A percentile compares a stretch with the other conserved stretches of the same genome.
These are phyloP conservation scores for Imleria badia DNA, from an alignment of 768 basidiomycete genomes.

Conservation along the genomic window DNA sequence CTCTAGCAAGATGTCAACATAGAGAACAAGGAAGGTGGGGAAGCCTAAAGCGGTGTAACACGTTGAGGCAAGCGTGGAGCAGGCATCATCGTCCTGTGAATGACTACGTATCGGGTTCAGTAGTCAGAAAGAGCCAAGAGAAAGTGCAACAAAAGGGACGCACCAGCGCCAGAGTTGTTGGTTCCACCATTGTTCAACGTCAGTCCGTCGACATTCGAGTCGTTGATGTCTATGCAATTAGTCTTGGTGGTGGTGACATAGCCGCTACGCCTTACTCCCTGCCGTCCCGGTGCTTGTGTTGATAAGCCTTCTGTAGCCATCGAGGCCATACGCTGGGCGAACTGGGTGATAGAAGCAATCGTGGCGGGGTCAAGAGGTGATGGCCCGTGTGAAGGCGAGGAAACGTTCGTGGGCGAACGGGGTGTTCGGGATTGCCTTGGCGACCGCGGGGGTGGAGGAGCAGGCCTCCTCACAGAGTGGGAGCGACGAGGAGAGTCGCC, in stretches of 20 bases:
- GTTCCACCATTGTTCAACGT: constrained; percentile 10
- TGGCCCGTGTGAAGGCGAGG: background rate
- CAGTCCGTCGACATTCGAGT: background rate
- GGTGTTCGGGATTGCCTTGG: background rate
- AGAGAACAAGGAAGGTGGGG: no score
- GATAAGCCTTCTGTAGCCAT: background rate
- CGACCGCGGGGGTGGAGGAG: constrained; percentile 5
- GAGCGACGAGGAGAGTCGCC: background rate
- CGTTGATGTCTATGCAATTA: background rate
- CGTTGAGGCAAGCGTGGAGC: background rate
- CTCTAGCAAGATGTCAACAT: background rate
- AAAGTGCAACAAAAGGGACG: background rate
- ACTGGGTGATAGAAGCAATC: background rate
- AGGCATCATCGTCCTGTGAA: constrained; percentile 4
- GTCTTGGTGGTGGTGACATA: background rate
- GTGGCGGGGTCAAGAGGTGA: background rate
- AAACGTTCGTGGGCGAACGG: background rate
- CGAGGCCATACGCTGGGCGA: no score
- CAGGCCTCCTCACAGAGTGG: constrained; percentile 1
- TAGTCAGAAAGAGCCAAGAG: background rate
- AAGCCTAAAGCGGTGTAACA: background rate
- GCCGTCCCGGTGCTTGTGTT: no score
- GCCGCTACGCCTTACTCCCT: background rate
- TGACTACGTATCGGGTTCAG: background rate
- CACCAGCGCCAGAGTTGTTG: constrained; percentile 11